A percentile compares a stretch with the other conserved stretches of the same genome.
phyloP scores from a whole-genome alignment of 2,329 filamentous ascomycete genomes.

The Davidsoniella australis region DNA sequence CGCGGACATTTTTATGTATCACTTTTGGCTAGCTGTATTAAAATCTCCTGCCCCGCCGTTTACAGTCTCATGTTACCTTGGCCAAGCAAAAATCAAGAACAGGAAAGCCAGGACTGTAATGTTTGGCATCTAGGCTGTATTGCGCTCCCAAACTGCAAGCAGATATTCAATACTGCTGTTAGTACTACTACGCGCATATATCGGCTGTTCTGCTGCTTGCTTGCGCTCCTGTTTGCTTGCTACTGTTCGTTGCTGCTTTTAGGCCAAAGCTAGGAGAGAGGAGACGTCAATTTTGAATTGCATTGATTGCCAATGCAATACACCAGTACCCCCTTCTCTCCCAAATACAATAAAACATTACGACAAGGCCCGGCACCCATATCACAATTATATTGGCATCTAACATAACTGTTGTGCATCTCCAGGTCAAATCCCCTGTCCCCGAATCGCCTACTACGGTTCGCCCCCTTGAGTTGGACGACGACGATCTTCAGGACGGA shows the following conservation, averaged over 20 bases:
- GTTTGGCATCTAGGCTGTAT: too few relatives aligned
- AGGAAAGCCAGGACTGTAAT: too few relatives aligned
- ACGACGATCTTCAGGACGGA: conserved; percentile 50
- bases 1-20: too few relatives aligned
- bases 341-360: not conserved
- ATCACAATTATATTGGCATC: too few relatives aligned
- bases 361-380: conserved; percentile 5
- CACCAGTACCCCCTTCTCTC: not conserved
- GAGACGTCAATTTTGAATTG: not conserved
- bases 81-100: too few relatives aligned
- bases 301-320: not conserved
- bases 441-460: conserved; percentile 52
- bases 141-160: too few relatives aligned
- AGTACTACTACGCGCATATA: too few relatives aligned
- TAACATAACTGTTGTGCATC: conserved; percentile 1
- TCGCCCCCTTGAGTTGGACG: conserved; percentile 48
- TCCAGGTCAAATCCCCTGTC: conserved; percentile 28
- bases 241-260: not conserved
- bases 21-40: too few relatives aligned
- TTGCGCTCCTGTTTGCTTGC: not conserved
- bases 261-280: too few relatives aligned
- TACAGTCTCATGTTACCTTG: too few relatives aligned
- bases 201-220: not conserved
- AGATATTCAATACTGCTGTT: too few relatives aligned
- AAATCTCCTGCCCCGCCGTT: too few relatives aligned